Conservation (phyloP, 2,329 filamentous ascomycete genomes). For the Talaromyces sp. region DNA sequence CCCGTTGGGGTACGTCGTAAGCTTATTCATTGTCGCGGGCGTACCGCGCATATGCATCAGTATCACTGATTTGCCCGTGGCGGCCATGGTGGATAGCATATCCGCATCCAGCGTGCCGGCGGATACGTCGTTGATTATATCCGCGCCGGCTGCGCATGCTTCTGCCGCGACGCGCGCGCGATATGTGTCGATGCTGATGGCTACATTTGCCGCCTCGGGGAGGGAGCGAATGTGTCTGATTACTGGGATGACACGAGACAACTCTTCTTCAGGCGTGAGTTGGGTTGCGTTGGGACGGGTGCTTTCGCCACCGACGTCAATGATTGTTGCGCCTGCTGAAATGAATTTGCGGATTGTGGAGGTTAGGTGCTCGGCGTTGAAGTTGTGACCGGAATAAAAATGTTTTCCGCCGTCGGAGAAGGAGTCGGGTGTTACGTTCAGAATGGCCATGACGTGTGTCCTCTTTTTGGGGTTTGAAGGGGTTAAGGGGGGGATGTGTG, state of each 20-base stretch:
- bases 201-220: slow-evolving; percentile 61
- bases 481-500: slow-evolving; percentile 54
- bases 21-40: slow-evolving; percentile 73
- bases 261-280: slow-evolving; percentile 70
- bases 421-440: slow-evolving; percentile 93
- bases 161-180: slow-evolving; percentile 76
- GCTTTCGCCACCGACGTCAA: slow-evolving; percentile 92
- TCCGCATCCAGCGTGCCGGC: slow-evolving; percentile 72
- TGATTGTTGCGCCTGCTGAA: slow-evolving; percentile 70
- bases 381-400: slow-evolving; percentile 43
- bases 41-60: slow-evolving; percentile 95
- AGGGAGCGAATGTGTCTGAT: slow-evolving; percentile 69
- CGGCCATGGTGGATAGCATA: slow-evolving; percentile 80
- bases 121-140: slow-evolving; percentile 94
- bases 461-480: slow-evolving; percentile 55
- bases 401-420: slow-evolving; percentile 87
- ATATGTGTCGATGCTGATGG: slow-evolving; percentile 91
- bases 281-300: slow-evolving; percentile 74
- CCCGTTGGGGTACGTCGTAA: slow-evolving; percentile 68
- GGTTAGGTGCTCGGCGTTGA: slow-evolving; percentile 47
- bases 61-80: slow-evolving; percentile 72
- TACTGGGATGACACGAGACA: slow-evolving; percentile 74
- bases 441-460: slow-evolving; percentile 87
- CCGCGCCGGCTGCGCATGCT: slow-evolving; percentile 74
- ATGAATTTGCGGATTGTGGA: slow-evolving; percentile 63